Percentiles rank a stretch among this genome's conserved stretches.
These are phyloP conservation scores for Flaveria ramosissima DNA, from an alignment of 129 eudicot species.

Conservation along the genomic window DNA sequence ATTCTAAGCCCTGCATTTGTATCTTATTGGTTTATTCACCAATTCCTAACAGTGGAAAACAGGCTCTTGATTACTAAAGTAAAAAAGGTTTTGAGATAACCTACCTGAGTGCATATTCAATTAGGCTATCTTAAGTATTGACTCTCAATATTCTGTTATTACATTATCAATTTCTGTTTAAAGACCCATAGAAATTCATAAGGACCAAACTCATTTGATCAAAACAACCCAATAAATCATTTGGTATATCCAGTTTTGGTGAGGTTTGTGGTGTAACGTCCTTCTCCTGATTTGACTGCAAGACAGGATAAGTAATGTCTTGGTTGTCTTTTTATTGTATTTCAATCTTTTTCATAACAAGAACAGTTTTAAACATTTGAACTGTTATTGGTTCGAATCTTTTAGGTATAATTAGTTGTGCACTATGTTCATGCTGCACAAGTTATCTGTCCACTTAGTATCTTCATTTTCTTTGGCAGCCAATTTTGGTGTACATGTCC, in stretches of 20 bases:
- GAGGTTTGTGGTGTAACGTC: not conserved
- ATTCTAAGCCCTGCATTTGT: constrained; percentile 19
- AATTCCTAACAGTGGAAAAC: constrained; percentile 1
- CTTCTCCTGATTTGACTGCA: not conserved
- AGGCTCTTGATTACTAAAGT: constrained; percentile 23
- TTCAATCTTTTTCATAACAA: not conserved
- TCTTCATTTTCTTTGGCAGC: constrained; percentile 53
- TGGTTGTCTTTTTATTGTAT: not conserved
- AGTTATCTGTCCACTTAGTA: constrained; percentile 16
- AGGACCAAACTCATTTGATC: constrained; percentile 4
- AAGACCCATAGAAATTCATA: constrained; percentile 4
- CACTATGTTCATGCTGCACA: constrained; percentile 23
- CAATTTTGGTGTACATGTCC: constrained; percentile 94
- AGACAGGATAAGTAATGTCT: constrained; percentile 15
- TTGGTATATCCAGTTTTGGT: constrained; percentile 11
- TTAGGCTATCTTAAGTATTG: not conserved
- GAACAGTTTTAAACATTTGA: not conserved
- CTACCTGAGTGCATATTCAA: not conserved
- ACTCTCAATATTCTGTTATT: not conserved
- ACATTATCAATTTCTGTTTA: not conserved
- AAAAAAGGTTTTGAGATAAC: constrained; percentile 8
- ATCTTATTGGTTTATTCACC: not conserved
- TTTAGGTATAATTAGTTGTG: constrained; percentile 14
- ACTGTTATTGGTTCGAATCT: constrained; percentile 9
- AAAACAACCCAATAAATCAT: constrained; percentile 16